Evolutionary conservation across 768 basidiomycete genomes (phyloP), one percentile per base, ranked within the genome.

Genomic region (Russula earlei): DNA sequence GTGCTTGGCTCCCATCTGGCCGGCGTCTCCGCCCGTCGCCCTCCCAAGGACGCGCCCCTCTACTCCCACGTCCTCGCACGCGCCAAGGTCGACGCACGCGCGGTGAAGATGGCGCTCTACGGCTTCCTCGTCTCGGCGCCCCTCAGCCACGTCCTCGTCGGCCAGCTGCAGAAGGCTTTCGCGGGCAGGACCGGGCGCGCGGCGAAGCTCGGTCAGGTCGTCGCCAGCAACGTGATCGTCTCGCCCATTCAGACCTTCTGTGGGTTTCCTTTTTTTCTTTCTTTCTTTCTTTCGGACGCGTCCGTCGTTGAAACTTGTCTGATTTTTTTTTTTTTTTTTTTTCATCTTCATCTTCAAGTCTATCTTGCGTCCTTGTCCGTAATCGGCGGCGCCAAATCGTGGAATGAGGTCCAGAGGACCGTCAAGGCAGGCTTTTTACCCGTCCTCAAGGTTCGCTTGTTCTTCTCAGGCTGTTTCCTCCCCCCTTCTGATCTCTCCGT

Each of bases 41-140:
- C 78, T 8, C 59, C 77, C 33, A 81, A 81, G 59, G 71, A 81
- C 72, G 78, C 81, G 1, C 75, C 85, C 2, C 59, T 73, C 22
- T 64, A 81, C 59, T 63, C 75, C 49, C 81, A 78, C 60, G 65
- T 72, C 17, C 76, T 86, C 46, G 81, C 79, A 5, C 72, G 69
- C 45, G 72, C 72, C 5, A 82, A 87, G 66, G 68, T 91, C 49
- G 76, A 89, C 66, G 55, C 72, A 58, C 85, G 83, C 63, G 87
- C 91, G 7, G 53, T 87, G 63, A 91, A 93, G 69, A 90, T 93
- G 84, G 86, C 81, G 0, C 48, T 85, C 20, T 92, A 91, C 66
- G 91, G 91, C 57, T 82, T 87, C 71, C 75, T 86, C 62, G 77
- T 94, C 38, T 89, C 89, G 12, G 91, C 90, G 6, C 91, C 91